Percentiles rank a stretch among this genome's conserved stretches.
These are phyloP conservation scores for Begonia masoniana DNA, from an alignment of 306 rosid genomes.

Conservation along the genomic window DNA sequence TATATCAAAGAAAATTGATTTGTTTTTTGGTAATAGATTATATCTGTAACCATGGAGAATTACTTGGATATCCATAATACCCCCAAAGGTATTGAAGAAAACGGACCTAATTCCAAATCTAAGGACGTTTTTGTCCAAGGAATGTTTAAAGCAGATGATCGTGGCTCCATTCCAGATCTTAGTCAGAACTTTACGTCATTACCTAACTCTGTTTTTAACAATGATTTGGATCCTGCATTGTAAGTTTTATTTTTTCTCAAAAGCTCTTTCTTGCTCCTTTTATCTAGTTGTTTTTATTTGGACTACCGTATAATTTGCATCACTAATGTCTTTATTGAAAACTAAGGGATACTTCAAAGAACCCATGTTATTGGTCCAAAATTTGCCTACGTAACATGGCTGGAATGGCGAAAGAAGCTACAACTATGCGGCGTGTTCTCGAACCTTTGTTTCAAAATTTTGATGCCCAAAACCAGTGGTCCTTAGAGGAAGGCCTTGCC, in stretches of 20 bases:
- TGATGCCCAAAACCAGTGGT: conserved; percentile 71
- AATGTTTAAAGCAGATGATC: conserved; percentile 25
- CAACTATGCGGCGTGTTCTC: conserved; percentile 68
- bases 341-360: conserved; percentile 48
- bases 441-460: conserved; percentile 84
- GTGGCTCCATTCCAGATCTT: conserved; percentile 17
- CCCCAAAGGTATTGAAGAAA: conserved; percentile 22
- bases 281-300: conserved; percentile 1
- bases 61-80: conserved; percentile 28
- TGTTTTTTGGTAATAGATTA: conserved; percentile 40
- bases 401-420: conserved; percentile 68
- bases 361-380: conserved; percentile 84
- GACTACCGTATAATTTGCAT: no score
- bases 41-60: conserved; percentile 78
- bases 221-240: conserved; percentile 35
- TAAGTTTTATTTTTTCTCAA: conserved; percentile 15
- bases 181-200: conserved; percentile 29
- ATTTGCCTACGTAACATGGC: conserved; percentile 71
- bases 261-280: conserved; percentile 4
- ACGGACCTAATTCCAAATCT: conserved; percentile 22
- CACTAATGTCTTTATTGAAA: no score
- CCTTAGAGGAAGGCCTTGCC: conserved; percentile 63
- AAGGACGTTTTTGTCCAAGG: conserved; percentile 32
- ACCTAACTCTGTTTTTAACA: conserved; percentile 14
- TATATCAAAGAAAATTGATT: conserved; percentile 3